Percentiles rank a stretch among this genome's conserved stretches.
Conservation (phyloP, 768 basidiomycete species). For the Tremella fuciformis region DNA sequence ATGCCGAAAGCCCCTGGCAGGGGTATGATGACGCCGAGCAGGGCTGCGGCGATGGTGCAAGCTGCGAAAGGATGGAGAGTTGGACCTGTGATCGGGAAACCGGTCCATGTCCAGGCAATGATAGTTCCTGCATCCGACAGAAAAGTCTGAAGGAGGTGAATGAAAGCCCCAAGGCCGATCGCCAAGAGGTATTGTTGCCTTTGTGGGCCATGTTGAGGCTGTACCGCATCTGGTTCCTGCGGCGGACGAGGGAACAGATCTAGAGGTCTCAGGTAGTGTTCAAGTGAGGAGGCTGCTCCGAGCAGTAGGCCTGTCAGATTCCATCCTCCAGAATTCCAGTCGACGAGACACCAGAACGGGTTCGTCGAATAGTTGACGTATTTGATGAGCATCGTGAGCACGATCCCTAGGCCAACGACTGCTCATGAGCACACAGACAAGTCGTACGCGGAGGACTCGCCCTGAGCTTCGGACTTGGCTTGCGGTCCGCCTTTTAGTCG, state of each 20-base stretch:
- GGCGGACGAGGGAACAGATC: conserved; percentile 19
- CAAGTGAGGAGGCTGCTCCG: conserved; percentile 61
- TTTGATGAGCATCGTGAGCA: conserved; percentile 68
- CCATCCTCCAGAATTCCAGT: conserved; percentile 64
- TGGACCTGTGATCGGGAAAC: conserved; percentile 73
- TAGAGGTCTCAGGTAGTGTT: conserved; percentile 49
- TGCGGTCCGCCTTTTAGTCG: conserved; percentile 47
- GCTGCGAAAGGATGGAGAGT: conserved; percentile 69
- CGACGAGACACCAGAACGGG: conserved; percentile 78
- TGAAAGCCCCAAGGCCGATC: conserved; percentile 39
- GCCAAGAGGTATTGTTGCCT: neutral
- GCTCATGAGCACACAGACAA: conserved; percentile 12
- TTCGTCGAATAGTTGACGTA: conserved; percentile 77
- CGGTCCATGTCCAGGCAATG: conserved; percentile 85
- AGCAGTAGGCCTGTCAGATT: conserved; percentile 66
- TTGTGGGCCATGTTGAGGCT: conserved; percentile 10
- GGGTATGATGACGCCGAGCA: conserved; percentile 56
- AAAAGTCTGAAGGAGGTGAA: conserved; percentile 71
- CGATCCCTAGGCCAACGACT: conserved; percentile 68
- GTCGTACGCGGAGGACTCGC: conserved; percentile 23
- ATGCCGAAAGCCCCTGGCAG: conserved; percentile 52
- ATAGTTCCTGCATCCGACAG: conserved; percentile 73
- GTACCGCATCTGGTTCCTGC: conserved; percentile 5
- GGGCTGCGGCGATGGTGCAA: conserved; percentile 65
- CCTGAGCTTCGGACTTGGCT: conserved; percentile 34